Evolutionary conservation across 164 flowering plant species (phyloP).

Genomic region (Taxillus chinensis): DNA sequence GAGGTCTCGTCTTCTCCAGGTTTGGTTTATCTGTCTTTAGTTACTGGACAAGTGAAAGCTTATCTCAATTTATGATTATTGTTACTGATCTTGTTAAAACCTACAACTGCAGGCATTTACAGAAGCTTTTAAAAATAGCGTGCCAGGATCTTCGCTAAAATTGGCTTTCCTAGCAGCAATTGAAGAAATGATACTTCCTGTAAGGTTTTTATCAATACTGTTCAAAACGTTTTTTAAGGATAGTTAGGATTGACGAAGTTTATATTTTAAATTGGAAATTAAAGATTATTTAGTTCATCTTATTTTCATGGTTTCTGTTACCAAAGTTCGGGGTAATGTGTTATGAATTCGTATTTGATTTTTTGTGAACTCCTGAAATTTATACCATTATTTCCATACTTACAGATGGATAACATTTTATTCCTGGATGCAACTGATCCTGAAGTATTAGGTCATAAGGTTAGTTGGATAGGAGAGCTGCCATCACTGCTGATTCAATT

Average conservation of each 20-base stretch:
- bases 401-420: conserved; percentile 20
- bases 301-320: not conserved
- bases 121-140: conserved; percentile 38
- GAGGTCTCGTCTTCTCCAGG: conserved; percentile 67
- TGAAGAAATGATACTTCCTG: conserved; percentile 67
- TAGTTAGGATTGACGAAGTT: not conserved
- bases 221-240: not conserved
- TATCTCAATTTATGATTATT: not conserved
- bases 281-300: not conserved
- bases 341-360: too few species aligned
- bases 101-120: conserved; percentile 69
- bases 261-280: too few species aligned
- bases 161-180: conserved; percentile 61
- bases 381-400: conserved; percentile 4
- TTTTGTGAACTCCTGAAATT: too few species aligned
- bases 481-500: conserved; percentile 45
- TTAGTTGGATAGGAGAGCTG: conserved; percentile 61
- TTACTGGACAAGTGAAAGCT: not conserved
- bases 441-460: conserved; percentile 28
- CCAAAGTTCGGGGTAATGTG: too few species aligned
- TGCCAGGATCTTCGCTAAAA: conserved; percentile 50
- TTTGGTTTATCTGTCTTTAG: conserved; percentile 13
- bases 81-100: not conserved
- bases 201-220: conserved; percentile 20
- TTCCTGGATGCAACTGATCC: conserved; percentile 33